A percentile compares a stretch with the other conserved stretches of the same genome.
phyloP scores from a whole-genome alignment of 805 yeast species.

The Scheffersomyces lignosus region DNA sequence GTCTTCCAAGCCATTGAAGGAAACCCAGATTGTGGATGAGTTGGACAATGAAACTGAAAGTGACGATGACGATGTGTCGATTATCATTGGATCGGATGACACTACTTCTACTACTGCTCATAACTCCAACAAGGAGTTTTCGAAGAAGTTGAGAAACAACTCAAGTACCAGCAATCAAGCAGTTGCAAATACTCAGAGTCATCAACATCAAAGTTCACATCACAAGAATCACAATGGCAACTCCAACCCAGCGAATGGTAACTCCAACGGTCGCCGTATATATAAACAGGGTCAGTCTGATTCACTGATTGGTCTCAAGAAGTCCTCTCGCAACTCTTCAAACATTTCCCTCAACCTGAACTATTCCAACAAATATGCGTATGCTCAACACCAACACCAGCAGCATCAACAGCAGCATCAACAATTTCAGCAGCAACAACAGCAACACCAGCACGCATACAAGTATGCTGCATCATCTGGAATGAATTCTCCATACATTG shows the following conservation, averaged over 20 bases:
- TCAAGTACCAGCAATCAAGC: too few relatives aligned
- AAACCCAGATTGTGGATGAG: conserved; percentile 11
- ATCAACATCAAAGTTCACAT: too few relatives aligned
- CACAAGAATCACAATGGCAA: too few relatives aligned
- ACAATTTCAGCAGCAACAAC: conserved; percentile 7
- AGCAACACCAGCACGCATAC: background rate
- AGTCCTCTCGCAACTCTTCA: conserved; percentile 16
- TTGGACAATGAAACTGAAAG: conserved; percentile 32
- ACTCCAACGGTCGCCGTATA: conserved; percentile 14
- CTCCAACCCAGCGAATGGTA: conserved; percentile 1
- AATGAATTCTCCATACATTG: conserved; percentile 7
- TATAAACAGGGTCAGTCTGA: conserved; percentile 23
- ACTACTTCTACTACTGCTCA: conserved; percentile 20
- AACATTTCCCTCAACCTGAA: conserved; percentile 18
- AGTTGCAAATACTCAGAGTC: too few relatives aligned
- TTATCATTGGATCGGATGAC: conserved; percentile 37
- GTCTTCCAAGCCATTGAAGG: background rate
- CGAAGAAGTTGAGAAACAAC: too few relatives aligned
- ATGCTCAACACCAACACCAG: conserved; percentile 13
- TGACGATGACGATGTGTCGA: conserved; percentile 39
- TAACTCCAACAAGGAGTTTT: conserved; percentile 10
- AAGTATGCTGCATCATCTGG: conserved; percentile 6
- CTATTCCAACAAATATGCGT: conserved; percentile 8
- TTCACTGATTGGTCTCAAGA: conserved; percentile 15
- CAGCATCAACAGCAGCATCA: conserved; percentile 4